These are phyloP conservation scores for Podila minutissima DNA, from an alignment of 192 early-diverging fungal genomes.

Conservation along the genomic window DNA sequence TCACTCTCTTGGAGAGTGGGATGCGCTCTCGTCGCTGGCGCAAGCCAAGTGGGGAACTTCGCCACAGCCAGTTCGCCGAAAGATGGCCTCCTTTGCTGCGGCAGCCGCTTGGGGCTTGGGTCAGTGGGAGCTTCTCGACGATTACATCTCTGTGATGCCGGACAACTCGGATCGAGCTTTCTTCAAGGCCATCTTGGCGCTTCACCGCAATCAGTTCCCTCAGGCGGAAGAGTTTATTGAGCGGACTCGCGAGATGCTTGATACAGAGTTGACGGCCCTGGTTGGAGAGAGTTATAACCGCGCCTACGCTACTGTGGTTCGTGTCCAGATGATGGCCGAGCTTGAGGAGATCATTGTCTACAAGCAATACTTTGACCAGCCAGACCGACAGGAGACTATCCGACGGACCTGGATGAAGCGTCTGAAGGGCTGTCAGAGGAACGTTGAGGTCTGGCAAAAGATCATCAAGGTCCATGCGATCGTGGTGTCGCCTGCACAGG, in stretches of 20 bases:
- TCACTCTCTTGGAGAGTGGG: constrained; percentile 94
- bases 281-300: constrained; percentile 95
- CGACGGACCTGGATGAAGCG: constrained; percentile 89
- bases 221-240: constrained; percentile 82
- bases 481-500: constrained; percentile 89
- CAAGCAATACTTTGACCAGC: constrained; percentile 83
- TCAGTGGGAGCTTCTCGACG: constrained; percentile 90
- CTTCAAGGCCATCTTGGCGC: constrained; percentile 84
- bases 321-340: constrained; percentile 97
- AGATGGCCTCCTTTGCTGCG: constrained; percentile 88
- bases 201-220: constrained; percentile 81
- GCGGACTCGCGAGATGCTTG: constrained; percentile 82
- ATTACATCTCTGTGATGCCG: constrained; percentile 84
- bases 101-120: constrained; percentile 93
- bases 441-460: constrained; percentile 96
- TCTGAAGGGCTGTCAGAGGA: constrained; percentile 87
- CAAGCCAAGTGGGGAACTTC: constrained; percentile 80
- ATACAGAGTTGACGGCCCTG: constrained; percentile 86
- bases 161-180: constrained; percentile 87
- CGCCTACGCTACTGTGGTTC: constrained; percentile 88
- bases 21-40: constrained; percentile 78
- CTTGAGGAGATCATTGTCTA: constrained; percentile 96
- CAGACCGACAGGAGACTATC: constrained; percentile 78
- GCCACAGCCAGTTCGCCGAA: constrained; percentile 68
- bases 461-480: constrained; percentile 88